These are phyloP conservation scores for Nyssa sinensis DNA, from an alignment of 148 eudicot species.

Conservation along the genomic window DNA sequence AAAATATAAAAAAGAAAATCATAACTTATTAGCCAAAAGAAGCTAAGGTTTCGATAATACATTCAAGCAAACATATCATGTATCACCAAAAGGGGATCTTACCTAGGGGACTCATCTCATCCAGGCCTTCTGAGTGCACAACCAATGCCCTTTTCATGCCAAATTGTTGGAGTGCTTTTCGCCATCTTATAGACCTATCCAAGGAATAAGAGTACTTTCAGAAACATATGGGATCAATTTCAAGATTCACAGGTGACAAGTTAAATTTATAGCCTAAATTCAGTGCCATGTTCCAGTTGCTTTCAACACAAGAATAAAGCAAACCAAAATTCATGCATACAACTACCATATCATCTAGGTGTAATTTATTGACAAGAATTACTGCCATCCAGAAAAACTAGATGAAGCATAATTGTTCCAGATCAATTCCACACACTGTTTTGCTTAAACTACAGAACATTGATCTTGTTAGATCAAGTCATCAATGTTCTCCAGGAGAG, in stretches of 20 bases:
- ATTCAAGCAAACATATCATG: background rate
- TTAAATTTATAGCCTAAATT: background rate
- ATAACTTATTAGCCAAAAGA: background rate
- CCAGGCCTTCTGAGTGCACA: slow-evolving; percentile 92
- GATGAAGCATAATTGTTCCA: no score
- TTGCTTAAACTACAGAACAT: no score
- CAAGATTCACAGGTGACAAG: background rate
- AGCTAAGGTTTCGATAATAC: background rate
- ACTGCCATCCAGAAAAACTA: no score
- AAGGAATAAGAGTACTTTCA: background rate
- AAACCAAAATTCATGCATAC: no score
- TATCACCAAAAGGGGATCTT: slow-evolving; percentile 5
- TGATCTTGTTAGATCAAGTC: no score
- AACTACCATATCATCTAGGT: no score
- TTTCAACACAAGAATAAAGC: background rate
- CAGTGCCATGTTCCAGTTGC: no score
- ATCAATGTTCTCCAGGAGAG: no score
- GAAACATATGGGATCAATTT: background rate
- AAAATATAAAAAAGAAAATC: background rate
- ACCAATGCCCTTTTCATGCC: slow-evolving; percentile 98
- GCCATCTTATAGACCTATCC: slow-evolving; percentile 85
- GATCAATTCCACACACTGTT: no score
- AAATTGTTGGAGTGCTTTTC: slow-evolving; percentile 81
- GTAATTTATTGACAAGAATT: no score
- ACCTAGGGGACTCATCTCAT: slow-evolving; percentile 98